A percentile compares a stretch with the other conserved stretches of the same genome.
phyloP scores from a whole-genome alignment of 2,329 filamentous ascomycete genomes.

The Colletotrichum australisinense region DNA sequence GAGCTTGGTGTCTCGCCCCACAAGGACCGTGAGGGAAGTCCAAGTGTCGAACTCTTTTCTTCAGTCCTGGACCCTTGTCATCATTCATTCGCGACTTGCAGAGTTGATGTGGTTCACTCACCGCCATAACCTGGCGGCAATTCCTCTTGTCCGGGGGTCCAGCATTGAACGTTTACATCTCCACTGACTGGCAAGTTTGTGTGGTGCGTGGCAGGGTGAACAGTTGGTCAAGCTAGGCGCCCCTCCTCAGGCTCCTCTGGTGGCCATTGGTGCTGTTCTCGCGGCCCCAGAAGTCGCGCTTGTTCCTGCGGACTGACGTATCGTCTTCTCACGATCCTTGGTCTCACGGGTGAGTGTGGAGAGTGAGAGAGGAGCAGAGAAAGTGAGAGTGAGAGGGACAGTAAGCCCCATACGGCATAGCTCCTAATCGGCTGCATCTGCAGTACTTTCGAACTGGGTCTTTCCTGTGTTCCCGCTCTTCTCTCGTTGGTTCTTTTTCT shows the following conservation, averaged over 20 bases:
- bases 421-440: background rate
- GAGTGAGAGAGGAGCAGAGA: no score
- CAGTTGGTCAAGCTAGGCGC: background rate
- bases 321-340: no score
- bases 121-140: background rate
- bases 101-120: background rate
- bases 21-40: background rate
- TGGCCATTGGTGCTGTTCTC: no score
- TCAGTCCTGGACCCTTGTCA: no score
- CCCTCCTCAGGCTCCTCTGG: no score
- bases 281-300: background rate
- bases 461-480: background rate
- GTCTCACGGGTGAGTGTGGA: no score
- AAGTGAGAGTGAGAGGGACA: background rate
- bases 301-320: slow-evolving; percentile 12
- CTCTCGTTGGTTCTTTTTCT: background rate
- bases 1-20: background rate
- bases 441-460: background rate
- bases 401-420: slow-evolving; percentile 27
- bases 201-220: background rate
- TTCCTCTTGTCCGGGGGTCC: background rate
- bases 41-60: no score
- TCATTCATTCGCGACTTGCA: background rate
- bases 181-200: background rate
- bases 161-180: background rate